phyloP scores from a whole-genome alignment of 805 yeast species.

The Metschnikowia gelsemii region DNA sequence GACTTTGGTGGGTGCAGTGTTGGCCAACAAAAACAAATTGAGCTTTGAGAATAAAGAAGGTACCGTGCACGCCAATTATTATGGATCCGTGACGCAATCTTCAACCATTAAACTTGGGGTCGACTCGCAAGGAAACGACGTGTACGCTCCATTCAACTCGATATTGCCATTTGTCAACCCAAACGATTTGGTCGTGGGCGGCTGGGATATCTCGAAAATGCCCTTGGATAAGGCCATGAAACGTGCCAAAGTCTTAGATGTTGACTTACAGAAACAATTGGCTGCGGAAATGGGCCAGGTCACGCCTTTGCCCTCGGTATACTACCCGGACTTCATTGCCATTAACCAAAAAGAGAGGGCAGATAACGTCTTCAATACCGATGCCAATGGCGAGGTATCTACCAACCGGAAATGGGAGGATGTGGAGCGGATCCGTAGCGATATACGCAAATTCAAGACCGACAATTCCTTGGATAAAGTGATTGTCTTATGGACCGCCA shows the following conservation, averaged over 20 bases:
- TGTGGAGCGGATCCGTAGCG: constrained; percentile 81
- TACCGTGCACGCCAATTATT: constrained; percentile 71
- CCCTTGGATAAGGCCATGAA: constrained; percentile 75
- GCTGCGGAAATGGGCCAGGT: constrained; percentile 58
- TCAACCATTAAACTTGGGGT: constrained; percentile 88
- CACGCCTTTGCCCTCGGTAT: constrained; percentile 78
- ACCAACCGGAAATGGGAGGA: constrained; percentile 80
- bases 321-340: constrained; percentile 96
- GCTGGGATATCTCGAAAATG: constrained; percentile 87
- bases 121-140: constrained; percentile 76
- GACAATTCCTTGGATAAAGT: constrained; percentile 78
- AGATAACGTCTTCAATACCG: constrained; percentile 72
- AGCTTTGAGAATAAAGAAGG: constrained; percentile 83
- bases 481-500: constrained; percentile 94
- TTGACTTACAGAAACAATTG: constrained; percentile 76
- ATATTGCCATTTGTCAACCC: constrained; percentile 87
- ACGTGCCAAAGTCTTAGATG: constrained; percentile 84
- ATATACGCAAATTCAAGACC: constrained; percentile 74
- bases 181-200: constrained; percentile 84
- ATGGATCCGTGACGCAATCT: constrained; percentile 92
- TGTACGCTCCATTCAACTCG: constrained; percentile 89
- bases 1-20: constrained; percentile 78
- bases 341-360: constrained; percentile 92
- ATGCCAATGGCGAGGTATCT: constrained; percentile 47
- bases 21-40: constrained; percentile 80